Conservation (phyloP, 2,329 filamentous ascomycete genomes). For the Orbilia quercus region DNA sequence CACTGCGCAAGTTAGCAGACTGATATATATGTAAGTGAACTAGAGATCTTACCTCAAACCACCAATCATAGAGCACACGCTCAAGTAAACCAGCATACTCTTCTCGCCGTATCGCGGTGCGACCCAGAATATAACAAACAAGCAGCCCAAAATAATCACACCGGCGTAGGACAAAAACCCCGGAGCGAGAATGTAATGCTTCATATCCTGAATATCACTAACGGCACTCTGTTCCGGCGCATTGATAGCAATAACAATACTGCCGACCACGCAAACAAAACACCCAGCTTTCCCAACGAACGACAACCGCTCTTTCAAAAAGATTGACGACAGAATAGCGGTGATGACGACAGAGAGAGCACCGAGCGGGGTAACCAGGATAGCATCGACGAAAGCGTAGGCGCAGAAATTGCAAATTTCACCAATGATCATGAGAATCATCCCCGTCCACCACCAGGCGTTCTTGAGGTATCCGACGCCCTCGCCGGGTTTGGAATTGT, state of each 20-base stretch:
- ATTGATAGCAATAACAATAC: conserved; percentile 93
- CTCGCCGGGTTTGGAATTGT: conserved; percentile 93
- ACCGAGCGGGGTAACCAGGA: conserved; percentile 90
- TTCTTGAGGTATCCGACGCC: conserved; percentile 98
- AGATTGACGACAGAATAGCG: conserved; percentile 89
- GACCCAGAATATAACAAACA: conserved; percentile 79
- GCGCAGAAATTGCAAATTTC: conserved; percentile 98
- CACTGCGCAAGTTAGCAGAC: conserved; percentile 65
- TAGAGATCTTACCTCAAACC: conserved; percentile 71
- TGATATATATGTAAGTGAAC: background rate
- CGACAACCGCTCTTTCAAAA: conserved; percentile 92
- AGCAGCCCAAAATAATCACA: conserved; percentile 78
- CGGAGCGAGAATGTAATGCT: conserved; percentile 83
- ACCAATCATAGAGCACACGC: conserved; percentile 93
- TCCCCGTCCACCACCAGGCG: conserved; percentile 91
- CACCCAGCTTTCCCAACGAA: conserved; percentile 96
- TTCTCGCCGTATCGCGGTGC: conserved; percentile 92
- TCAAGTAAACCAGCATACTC: conserved; percentile 97
- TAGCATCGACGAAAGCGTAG: conserved; percentile 96
- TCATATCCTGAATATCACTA: conserved; percentile 89
- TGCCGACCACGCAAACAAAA: conserved; percentile 93
- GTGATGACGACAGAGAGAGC: conserved; percentile 92
- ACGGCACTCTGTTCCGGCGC: conserved; percentile 88
- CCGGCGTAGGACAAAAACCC: conserved; percentile 88
- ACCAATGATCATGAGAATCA: conserved; percentile 96